Percentiles rank a stretch among this genome's conserved stretches.
These are phyloP conservation scores for Rachicladosporium sp. DNA, from an alignment of 2,329 filamentous ascomycete species.

Conservation along the genomic window DNA sequence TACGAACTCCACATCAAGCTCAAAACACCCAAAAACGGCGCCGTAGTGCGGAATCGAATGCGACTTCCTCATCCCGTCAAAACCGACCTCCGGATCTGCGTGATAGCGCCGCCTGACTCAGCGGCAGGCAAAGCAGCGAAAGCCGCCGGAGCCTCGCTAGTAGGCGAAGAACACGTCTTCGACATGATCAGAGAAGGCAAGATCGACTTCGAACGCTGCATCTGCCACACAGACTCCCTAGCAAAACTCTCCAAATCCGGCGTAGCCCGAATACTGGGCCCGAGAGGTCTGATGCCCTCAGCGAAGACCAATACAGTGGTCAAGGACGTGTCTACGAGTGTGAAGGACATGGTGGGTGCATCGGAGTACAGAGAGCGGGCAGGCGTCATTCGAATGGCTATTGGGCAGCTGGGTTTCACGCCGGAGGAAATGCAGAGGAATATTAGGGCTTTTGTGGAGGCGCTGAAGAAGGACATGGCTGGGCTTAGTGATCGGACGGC, in stretches of 20 bases:
- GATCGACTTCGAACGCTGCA: conserved; percentile 77
- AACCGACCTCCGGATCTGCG: conserved; percentile 77
- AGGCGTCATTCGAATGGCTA: conserved; percentile 76
- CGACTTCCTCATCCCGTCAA: conserved; percentile 81
- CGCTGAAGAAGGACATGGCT: conserved; percentile 66
- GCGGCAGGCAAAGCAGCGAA: conserved; percentile 61
- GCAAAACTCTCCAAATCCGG: conserved; percentile 69
- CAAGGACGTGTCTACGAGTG: conserved; percentile 58
- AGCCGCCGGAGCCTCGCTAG: conserved; percentile 65
- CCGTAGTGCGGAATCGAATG: conserved; percentile 76
- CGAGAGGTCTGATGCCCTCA: conserved; percentile 85
- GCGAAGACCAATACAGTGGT: conserved; percentile 81
- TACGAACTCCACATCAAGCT: conserved; percentile 83
- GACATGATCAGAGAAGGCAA: conserved; percentile 61
- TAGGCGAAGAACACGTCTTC: conserved; percentile 79
- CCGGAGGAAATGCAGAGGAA: conserved; percentile 79
- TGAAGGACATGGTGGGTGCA: conserved; percentile 72
- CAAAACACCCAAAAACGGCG: conserved; percentile 71
- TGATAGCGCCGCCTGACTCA: conserved; percentile 77
- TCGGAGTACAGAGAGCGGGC: conserved; percentile 76
- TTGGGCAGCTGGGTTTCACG: conserved; percentile 81
- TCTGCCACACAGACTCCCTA: conserved; percentile 72
- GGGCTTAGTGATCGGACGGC: conserved; percentile 49
- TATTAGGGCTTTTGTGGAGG: conserved; percentile 61
- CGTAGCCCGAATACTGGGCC: conserved; percentile 71